These are phyloP conservation scores for Petunia axillaris DNA, from an alignment of 257 asterid genomes.

Conservation along the genomic window DNA sequence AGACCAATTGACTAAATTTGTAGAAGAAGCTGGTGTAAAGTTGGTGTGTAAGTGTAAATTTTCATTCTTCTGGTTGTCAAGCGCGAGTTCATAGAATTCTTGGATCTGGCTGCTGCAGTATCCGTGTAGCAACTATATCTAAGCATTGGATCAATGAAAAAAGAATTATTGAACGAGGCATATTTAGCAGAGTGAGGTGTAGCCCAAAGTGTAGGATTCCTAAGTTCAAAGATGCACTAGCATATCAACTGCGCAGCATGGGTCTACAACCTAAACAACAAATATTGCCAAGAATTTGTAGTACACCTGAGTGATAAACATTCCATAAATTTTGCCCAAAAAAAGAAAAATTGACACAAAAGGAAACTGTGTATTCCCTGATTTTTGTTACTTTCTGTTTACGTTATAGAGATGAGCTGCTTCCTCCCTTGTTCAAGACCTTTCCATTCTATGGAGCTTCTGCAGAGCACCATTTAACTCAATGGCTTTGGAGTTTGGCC, in stretches of 20 bases:
- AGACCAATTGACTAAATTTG: no score
- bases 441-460: not conserved
- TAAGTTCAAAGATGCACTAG: not conserved
- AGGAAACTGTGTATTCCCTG: not conserved
- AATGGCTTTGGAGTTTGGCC: not conserved
- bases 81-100: no score
- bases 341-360: not conserved
- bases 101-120: no score
- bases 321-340: not conserved
- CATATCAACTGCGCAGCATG: not conserved
- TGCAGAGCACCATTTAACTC: not conserved
- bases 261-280: not conserved
- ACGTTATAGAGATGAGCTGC: not conserved
- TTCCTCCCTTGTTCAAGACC: not conserved
- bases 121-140: no score
- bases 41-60: no score
- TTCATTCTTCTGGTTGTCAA: no score
- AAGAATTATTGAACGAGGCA: no score
- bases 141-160: no score
- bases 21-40: no score
- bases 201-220: no score
- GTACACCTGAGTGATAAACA: not conserved
- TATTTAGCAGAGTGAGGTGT: no score
- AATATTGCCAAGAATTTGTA: not conserved
- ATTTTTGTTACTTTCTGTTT: not conserved